Conservation (phyloP, 805 yeast genomes). For the Starmerella sirachaensis region DNA sequence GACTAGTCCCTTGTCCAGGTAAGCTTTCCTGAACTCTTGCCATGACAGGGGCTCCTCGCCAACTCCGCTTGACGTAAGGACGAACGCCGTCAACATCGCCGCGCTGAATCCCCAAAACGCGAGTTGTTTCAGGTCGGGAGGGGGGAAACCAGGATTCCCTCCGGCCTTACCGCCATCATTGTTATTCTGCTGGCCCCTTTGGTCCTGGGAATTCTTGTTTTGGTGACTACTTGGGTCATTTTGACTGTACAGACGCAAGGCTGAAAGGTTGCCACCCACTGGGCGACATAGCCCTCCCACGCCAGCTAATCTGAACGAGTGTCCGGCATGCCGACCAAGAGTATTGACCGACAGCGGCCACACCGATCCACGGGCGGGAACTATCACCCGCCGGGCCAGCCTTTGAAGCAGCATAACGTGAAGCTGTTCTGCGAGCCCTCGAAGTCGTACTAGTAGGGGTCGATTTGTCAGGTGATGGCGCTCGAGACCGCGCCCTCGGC, state of each 20-base stretch:
- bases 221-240: constrained; percentile 1
- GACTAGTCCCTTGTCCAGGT: constrained; percentile 68
- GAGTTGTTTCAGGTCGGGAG: constrained; percentile 18
- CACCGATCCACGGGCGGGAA: too few relatives aligned
- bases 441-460: too few relatives aligned
- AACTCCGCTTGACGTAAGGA: constrained; percentile 5
- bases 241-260: too few relatives aligned
- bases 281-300: too few relatives aligned
- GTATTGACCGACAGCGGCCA: too few relatives aligned
- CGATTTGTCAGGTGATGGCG: too few relatives aligned
- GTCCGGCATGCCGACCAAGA: too few relatives aligned
- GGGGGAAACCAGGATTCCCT: constrained; percentile 4
- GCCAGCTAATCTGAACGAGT: too few relatives aligned
- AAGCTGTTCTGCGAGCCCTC: too few relatives aligned
- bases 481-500: too few relatives aligned
- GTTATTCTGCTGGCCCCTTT: background rate
- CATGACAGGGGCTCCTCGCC: constrained; percentile 51
- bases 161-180: background rate
- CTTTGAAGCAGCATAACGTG: constrained; percentile 1
- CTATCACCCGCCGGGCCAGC: background rate
- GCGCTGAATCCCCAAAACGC: constrained; percentile 20
- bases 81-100: constrained; percentile 17
- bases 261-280: too few relatives aligned
- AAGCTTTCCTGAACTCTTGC: constrained; percentile 76
- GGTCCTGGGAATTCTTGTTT: background rate